Base-by-base conservation (phyloP, 352 stramenopile species). In the Pythium phragmiticola region DNA sequence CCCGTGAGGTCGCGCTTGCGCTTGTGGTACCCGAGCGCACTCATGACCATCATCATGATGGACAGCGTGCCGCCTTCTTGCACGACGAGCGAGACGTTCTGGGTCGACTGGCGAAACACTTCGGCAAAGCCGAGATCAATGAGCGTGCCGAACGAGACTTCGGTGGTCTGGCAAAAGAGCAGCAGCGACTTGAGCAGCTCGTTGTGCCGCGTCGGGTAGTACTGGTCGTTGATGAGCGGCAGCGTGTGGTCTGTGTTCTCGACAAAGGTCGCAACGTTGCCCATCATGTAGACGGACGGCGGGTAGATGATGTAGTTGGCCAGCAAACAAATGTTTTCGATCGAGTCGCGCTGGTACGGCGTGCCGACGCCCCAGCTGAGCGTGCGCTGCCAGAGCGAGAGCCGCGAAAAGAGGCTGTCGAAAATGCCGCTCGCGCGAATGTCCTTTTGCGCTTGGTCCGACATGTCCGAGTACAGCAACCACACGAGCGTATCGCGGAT, bases 281-380 rank as follows among this genome's bases (percentile, higher is more conserved):
- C 87, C 80, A 94, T 90, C 54, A 95, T 87, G 63, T 92, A 95
- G 37, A 95, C 83, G 11, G 84, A 87, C 39, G 87, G 87, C 17
- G 87, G 87, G 57, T 90, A 92, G 42, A 95, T 80, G 61, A 93
- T 92, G 64, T 94, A 95, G 61, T 95, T 95, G 58, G 92, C 57
- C 53, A 94, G 52, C 19, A 73, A 82, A 61, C 87, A 95, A 69
- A 93, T 93, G 43, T 95, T 95, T 59, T 95, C 87, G 59, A 95
- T 79, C 19, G 87, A 92, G 58, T 95, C 87, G 21, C 87, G 82
- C 60, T 95, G 87, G 73, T 92, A 95, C 4, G 79, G 62, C 17
- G 87, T 92, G 17, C 87, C 87, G 12, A 95, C 81, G 43, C 84
- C 87, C 87, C 87, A 95, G 46, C 82, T 86, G 28, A 93, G 70